Conservation (phyloP, 306 rosid genomes). For the Prunus fruticosa region DNA sequence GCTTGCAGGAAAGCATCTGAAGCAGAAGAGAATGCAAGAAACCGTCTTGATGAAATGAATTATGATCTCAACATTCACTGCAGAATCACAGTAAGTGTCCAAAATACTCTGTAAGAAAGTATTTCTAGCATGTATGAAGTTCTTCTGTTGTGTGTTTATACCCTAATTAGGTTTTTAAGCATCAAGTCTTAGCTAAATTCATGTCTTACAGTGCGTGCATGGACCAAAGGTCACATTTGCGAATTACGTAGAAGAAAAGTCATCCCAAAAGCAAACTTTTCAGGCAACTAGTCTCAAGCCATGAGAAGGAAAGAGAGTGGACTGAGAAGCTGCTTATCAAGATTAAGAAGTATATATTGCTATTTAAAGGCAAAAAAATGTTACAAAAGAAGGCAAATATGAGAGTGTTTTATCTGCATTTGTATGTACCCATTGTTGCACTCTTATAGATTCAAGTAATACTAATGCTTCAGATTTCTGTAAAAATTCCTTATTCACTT, state of each 20-base stretch:
- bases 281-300: neutral
- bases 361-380: neutral
- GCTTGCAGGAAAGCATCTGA: conserved; percentile 70
- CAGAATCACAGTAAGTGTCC: conserved; percentile 51
- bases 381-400: neutral
- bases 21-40: conserved; percentile 54
- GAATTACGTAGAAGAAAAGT: conserved; percentile 42
- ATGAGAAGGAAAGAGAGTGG: neutral
- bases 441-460: neutral
- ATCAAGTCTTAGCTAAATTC: neutral
- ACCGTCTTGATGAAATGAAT: conserved; percentile 58
- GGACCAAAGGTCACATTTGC: conserved; percentile 70
- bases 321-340: neutral
- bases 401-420: neutral
- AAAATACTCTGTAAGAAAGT: neutral
- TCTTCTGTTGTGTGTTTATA: neutral
- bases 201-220: conserved; percentile 51
- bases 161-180: neutral
- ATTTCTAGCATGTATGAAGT: neutral
- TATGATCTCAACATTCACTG: conserved; percentile 68
- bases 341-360: too few relatives aligned
- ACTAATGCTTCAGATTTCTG: neutral
- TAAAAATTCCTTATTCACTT: neutral
- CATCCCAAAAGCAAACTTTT: conserved; percentile 24
- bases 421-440: neutral